Conservation (phyloP, 345 rosid genomes). For the Citrus trifoliata region DNA sequence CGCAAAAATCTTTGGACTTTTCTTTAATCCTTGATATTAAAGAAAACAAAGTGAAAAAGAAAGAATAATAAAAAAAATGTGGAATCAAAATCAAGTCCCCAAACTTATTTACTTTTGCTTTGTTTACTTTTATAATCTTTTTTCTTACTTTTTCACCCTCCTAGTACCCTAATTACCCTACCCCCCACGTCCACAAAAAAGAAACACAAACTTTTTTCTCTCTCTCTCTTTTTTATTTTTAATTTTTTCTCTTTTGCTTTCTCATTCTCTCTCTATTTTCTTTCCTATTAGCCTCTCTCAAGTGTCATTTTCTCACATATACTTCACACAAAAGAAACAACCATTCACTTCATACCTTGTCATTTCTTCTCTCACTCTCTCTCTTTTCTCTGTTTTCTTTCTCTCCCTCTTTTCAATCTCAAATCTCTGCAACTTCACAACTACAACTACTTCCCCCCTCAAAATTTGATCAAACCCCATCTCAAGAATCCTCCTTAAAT, state of each 20-base stretch:
- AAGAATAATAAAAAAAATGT: constrained; percentile 6
- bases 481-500: constrained; percentile 13
- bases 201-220: constrained; percentile 10
- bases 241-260: not conserved
- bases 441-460: not conserved
- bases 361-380: constrained; percentile 42
- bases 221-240: not conserved
- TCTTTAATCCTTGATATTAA: constrained; percentile 1
- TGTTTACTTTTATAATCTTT: constrained; percentile 14
- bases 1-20: constrained; percentile 18
- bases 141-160: constrained; percentile 28
- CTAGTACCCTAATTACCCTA: constrained; percentile 43
- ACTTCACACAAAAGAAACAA: constrained; percentile 72
- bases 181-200: constrained; percentile 65
- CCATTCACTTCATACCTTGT: constrained; percentile 56
- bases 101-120: constrained; percentile 14
- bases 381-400: constrained; percentile 22
- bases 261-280: constrained; percentile 7
- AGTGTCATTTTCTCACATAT: constrained; percentile 88
- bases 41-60: constrained; percentile 9
- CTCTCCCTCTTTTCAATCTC: constrained; percentile 43
- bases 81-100: constrained; percentile 18
- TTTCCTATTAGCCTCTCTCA: constrained; percentile 25
- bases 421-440: constrained; percentile 46
- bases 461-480: constrained; percentile 29